Conservation (phyloP, 176 grass and related monocot species). For the Aegilops umbellulata region DNA sequence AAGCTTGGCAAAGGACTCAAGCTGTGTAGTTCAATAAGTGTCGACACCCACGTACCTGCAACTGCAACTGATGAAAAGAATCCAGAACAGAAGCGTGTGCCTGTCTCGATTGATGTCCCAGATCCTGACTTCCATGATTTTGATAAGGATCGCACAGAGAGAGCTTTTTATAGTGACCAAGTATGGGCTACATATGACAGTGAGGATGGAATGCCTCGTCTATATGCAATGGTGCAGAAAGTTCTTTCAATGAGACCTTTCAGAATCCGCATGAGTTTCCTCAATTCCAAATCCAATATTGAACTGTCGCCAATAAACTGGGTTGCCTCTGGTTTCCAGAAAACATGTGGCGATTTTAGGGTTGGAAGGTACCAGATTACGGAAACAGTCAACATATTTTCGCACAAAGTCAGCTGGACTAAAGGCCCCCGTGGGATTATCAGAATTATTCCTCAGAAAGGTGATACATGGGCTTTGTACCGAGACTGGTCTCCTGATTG, state of each 20-base stretch:
- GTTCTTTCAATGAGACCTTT: slow-evolving; percentile 82
- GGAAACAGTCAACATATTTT: slow-evolving; percentile 89
- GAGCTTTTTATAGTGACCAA: slow-evolving; percentile 76
- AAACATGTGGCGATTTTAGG: slow-evolving; percentile 93
- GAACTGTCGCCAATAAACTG: slow-evolving; percentile 79
- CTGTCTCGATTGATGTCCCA: slow-evolving; percentile 83
- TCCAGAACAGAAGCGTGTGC: slow-evolving; percentile 37
- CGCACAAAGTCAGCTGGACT: slow-evolving; percentile 88
- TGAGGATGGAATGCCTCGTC: slow-evolving; percentile 96
- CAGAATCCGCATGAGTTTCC: slow-evolving; percentile 80
- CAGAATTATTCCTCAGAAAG: slow-evolving; percentile 84
- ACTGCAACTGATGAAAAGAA: slow-evolving; percentile 29
- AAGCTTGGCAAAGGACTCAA: slow-evolving; percentile 37
- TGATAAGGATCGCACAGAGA: slow-evolving; percentile 88
- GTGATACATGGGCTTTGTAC: slow-evolving; percentile 92
- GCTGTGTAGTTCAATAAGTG: slow-evolving; percentile 36
- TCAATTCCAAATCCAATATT: slow-evolving; percentile 70
- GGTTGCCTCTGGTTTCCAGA: slow-evolving; percentile 75
- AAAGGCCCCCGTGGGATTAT: slow-evolving; percentile 79
- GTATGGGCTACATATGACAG: slow-evolving; percentile 94
- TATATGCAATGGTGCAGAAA: slow-evolving; percentile 93
- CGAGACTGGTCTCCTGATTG: slow-evolving; percentile 74
- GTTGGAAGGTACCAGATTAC: slow-evolving; percentile 64
- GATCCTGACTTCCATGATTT: slow-evolving; percentile 97
- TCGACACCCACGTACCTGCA: slow-evolving; percentile 21